Percentiles rank a stretch among this genome's conserved stretches.
These are phyloP conservation scores for Coemansia sp. DNA, from an alignment of 192 early-diverging fungal genomes.

Conservation along the genomic window DNA sequence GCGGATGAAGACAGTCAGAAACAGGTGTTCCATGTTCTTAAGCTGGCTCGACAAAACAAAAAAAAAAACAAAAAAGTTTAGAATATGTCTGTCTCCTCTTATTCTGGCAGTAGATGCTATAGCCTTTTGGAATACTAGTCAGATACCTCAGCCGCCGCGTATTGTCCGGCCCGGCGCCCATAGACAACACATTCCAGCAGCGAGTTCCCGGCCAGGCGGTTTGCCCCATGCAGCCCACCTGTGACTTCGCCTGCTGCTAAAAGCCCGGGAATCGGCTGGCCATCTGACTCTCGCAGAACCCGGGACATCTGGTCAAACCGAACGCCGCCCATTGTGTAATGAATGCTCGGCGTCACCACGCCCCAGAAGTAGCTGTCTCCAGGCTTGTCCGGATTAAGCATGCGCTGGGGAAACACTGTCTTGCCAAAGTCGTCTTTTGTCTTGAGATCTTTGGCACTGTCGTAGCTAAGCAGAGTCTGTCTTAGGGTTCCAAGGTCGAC, in stretches of 20 bases:
- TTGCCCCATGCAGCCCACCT: slow-evolving; percentile 95
- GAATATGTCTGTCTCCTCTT: background rate
- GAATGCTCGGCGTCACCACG: slow-evolving; percentile 77
- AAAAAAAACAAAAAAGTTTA: background rate
- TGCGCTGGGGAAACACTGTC: slow-evolving; percentile 64
- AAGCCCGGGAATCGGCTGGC: slow-evolving; percentile 73
- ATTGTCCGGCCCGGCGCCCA: slow-evolving; percentile 85
- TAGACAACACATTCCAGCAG: slow-evolving; percentile 95
- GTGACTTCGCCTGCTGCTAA: slow-evolving; percentile 93
- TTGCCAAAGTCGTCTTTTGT: slow-evolving; percentile 69
- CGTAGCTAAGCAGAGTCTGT: slow-evolving; percentile 56
- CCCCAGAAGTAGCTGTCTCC: slow-evolving; percentile 62
- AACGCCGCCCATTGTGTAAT: slow-evolving; percentile 83
- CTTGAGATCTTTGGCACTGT: slow-evolving; percentile 58
- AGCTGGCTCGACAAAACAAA: background rate
- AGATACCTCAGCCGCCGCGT: slow-evolving; percentile 23
- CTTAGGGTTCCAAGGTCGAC: slow-evolving; percentile 48
- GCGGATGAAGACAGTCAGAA: background rate
- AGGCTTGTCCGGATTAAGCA: slow-evolving; percentile 42
- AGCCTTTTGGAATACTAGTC: background rate
- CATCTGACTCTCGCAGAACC: slow-evolving; percentile 43
- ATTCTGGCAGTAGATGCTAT: background rate
- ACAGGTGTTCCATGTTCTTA: background rate
- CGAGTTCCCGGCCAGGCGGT: slow-evolving; percentile 92
- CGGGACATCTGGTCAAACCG: slow-evolving; percentile 33